These are phyloP conservation scores for Ulota crispa DNA, from an alignment of 225 moss, liverwort and hornwort species.

Conservation along the genomic window DNA sequence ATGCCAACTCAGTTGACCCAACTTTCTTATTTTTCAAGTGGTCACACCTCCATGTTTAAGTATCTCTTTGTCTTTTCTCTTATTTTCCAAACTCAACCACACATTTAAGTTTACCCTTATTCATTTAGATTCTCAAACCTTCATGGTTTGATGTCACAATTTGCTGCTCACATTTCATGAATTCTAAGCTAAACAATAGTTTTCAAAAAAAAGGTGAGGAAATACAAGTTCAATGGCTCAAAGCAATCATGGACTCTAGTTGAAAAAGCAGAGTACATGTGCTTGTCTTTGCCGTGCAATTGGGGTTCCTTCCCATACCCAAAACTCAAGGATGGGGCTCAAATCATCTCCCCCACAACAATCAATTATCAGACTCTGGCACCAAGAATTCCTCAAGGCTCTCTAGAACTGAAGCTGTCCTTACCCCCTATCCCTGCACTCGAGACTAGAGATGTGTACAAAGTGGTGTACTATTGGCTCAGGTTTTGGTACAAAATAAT, in stretches of 20 bases:
- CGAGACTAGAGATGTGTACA: neutral
- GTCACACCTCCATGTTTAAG: too few species aligned
- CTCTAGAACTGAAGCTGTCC: neutral
- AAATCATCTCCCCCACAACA: slow-evolving; percentile 8
- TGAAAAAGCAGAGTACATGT: neutral
- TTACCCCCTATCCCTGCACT: neutral
- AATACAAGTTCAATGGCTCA: neutral
- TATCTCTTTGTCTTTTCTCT: too few species aligned
- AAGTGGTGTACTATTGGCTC: neutral
- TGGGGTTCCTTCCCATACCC: neutral
- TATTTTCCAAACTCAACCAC: too few species aligned
- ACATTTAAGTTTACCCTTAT: too few species aligned
- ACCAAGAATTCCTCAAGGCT: neutral
- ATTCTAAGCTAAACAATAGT: neutral
- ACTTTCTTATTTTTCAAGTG: too few species aligned
- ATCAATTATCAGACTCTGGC: slow-evolving; percentile 14
- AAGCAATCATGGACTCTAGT: neutral
- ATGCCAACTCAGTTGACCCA: too few species aligned
- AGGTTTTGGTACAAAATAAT: neutral
- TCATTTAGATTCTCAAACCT: too few species aligned
- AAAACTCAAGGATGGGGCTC: slow-evolving; percentile 2
- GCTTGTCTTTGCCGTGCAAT: neutral
- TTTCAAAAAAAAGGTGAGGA: neutral
- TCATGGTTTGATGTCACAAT: too few species aligned
- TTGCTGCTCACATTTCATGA: too few species aligned